phyloP scores from a whole-genome alignment of 164 flowering plant species.

The Saururus chinensis region DNA sequence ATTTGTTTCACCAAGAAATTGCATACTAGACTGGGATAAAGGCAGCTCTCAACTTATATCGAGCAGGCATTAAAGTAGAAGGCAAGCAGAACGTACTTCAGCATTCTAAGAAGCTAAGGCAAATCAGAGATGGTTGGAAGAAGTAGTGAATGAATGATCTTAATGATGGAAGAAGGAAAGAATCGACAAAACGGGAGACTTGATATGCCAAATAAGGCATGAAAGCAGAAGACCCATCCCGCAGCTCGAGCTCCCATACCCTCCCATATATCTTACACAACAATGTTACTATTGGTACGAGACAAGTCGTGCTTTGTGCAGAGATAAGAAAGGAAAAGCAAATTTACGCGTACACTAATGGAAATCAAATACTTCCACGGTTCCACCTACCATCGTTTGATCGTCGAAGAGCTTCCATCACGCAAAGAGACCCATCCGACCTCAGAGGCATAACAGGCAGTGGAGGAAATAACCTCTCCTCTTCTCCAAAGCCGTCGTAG shows the following conservation, averaged over 20 bases:
- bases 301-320: not conserved
- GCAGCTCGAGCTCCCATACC: too few relatives aligned
- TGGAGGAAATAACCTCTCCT: constrained; percentile 10
- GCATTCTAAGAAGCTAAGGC: not conserved
- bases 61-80: not conserved
- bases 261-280: not conserved
- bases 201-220: too few relatives aligned
- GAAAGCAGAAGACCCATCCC: too few relatives aligned
- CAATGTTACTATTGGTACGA: not conserved
- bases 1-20: too few relatives aligned
- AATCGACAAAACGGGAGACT: not conserved
- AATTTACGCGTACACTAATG: not conserved
- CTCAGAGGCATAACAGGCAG: constrained; percentile 51
- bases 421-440: constrained; percentile 54
- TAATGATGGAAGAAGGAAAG: not conserved
- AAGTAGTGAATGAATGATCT: not conserved
- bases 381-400: constrained; percentile 8
- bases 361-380: not conserved
- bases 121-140: too few relatives aligned
- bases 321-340: not conserved
- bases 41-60: too few relatives aligned
- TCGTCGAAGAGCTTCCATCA: constrained; percentile 26
- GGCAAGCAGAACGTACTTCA: not conserved
- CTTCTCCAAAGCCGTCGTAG: constrained; percentile 16
- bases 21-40: too few relatives aligned